Percentiles rank a stretch among this genome's conserved stretches.
Evolutionary conservation across 768 basidiomycete genomes (phyloP).

Genomic region (Leccinum uliginosum): DNA sequence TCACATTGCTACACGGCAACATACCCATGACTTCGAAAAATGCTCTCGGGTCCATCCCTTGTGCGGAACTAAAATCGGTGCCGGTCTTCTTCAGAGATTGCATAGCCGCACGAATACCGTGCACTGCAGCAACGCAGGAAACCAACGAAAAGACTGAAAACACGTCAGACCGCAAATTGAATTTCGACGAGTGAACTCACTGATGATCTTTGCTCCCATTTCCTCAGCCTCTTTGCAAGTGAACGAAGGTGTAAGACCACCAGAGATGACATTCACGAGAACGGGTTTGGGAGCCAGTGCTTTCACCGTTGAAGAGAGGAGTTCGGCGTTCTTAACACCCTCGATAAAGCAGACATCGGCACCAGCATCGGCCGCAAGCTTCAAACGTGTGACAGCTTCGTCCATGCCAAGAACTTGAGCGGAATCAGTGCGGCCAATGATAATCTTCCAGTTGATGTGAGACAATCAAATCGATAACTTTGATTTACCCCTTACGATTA

Average conservation of each 20-base stretch:
- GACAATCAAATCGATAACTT: not conserved
- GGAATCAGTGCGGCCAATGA: slow-evolving; percentile 74
- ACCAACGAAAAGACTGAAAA: slow-evolving; percentile 67
- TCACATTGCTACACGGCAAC: slow-evolving; percentile 9
- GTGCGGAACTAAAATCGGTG: slow-evolving; percentile 57
- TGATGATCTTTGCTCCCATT: slow-evolving; percentile 74
- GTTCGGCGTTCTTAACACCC: slow-evolving; percentile 65
- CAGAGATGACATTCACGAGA: slow-evolving; percentile 77
- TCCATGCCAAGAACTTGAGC: slow-evolving; percentile 79
- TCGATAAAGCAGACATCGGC: slow-evolving; percentile 83
- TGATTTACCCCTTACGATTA: not conserved
- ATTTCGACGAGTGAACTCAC: slow-evolving; percentile 36
- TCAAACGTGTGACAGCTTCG: slow-evolving; percentile 61
- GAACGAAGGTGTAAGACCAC: slow-evolving; percentile 72
- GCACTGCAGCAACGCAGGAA: slow-evolving; percentile 72
- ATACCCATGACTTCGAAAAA: slow-evolving; percentile 78
- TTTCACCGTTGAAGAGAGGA: slow-evolving; percentile 58
- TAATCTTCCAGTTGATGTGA: slow-evolving; percentile 38
- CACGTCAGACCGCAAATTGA: not conserved
- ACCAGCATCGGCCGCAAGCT: slow-evolving; percentile 67
- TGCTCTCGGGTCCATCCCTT: slow-evolving; percentile 72
- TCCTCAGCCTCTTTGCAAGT: slow-evolving; percentile 64
- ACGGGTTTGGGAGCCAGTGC: slow-evolving; percentile 73
- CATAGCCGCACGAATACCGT: slow-evolving; percentile 78
- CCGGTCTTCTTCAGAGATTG: slow-evolving; percentile 71